A percentile compares a stretch with the other conserved stretches of the same genome.
phyloP scores from a whole-genome alignment of 371 early-diverging fungal genomes.

The Saksenaea oblongispora region DNA sequence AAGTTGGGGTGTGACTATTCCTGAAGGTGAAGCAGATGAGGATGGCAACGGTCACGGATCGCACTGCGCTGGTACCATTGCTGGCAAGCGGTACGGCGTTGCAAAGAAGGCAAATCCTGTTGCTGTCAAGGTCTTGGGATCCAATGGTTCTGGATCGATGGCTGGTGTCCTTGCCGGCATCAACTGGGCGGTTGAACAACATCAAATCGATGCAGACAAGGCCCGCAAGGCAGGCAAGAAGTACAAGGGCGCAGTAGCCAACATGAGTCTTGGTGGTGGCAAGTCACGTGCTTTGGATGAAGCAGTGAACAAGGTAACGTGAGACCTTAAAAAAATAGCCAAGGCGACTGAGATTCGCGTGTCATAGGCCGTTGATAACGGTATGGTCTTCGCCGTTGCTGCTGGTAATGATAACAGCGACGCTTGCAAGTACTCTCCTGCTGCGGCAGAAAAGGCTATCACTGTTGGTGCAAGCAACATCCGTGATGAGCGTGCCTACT shows the following conservation, averaged over 20 bases:
- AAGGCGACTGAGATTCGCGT: slow-evolving; percentile 43
- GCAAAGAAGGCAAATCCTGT: slow-evolving; percentile 90
- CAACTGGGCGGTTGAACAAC: slow-evolving; percentile 63
- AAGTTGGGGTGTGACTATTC: slow-evolving; percentile 73
- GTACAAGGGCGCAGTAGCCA: slow-evolving; percentile 55
- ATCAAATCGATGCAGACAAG: slow-evolving; percentile 32
- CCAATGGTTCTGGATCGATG: slow-evolving; percentile 84
- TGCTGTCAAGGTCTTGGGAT: slow-evolving; percentile 92
- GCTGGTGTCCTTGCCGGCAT: slow-evolving; percentile 79
- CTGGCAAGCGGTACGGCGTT: slow-evolving; percentile 86
- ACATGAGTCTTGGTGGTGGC: slow-evolving; percentile 96
- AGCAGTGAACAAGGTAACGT: slow-evolving; percentile 42
- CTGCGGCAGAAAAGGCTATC: slow-evolving; percentile 86
- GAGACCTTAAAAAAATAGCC: slow-evolving; percentile 41
- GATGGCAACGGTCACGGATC: slow-evolving; percentile 88
- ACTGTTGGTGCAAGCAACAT: slow-evolving; percentile 96
- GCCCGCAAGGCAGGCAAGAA: slow-evolving; percentile 35
- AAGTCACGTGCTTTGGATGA: slow-evolving; percentile 81
- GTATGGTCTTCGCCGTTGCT: slow-evolving; percentile 95
- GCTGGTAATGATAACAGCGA: slow-evolving; percentile 94
- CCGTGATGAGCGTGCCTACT: slow-evolving; percentile 85
- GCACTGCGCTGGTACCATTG: slow-evolving; percentile 97
- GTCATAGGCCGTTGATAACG: slow-evolving; percentile 81
- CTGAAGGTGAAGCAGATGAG: slow-evolving; percentile 66
- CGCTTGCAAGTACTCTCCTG: slow-evolving; percentile 98